phyloP scores from a whole-genome alignment of 1,139 yeast genomes.

The Kodamaea derodonti region DNA sequence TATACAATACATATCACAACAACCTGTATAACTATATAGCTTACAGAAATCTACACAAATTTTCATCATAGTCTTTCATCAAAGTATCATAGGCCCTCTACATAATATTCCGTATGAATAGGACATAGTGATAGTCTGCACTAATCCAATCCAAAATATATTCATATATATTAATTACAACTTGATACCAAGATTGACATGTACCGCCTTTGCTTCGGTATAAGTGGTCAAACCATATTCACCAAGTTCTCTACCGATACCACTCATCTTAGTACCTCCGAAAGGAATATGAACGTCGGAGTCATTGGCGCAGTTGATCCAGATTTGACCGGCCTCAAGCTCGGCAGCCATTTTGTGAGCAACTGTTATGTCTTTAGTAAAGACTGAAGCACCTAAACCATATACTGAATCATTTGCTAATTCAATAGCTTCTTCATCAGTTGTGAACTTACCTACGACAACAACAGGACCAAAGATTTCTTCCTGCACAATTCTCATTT shows the following conservation, averaged over 20 bases:
- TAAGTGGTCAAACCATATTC: constrained; percentile 74
- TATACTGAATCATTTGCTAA: constrained; percentile 51
- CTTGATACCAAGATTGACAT: constrained; percentile 51
- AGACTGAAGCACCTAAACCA: constrained; percentile 46
- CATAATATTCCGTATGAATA: no score
- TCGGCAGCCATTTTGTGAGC: constrained; percentile 46
- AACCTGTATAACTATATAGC: no score
- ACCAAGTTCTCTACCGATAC: constrained; percentile 87
- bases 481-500: constrained; percentile 52
- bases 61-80: no score
- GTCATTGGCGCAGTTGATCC: constrained; percentile 70
- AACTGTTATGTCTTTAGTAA: constrained; percentile 22
- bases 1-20: no score
- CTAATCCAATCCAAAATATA: no score
- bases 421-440: constrained; percentile 51
- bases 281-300: constrained; percentile 75
- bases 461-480: constrained; percentile 64
- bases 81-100: no score
- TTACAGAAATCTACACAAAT: no score
- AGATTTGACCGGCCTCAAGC: constrained; percentile 52
- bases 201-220: constrained; percentile 78
- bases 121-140: no score
- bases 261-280: constrained; percentile 76
- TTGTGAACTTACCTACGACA: constrained; percentile 45
- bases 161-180: no score